These are phyloP conservation scores for Triangularia verruculosa DNA, from an alignment of 2,329 filamentous ascomycete species.

Conservation along the genomic window DNA sequence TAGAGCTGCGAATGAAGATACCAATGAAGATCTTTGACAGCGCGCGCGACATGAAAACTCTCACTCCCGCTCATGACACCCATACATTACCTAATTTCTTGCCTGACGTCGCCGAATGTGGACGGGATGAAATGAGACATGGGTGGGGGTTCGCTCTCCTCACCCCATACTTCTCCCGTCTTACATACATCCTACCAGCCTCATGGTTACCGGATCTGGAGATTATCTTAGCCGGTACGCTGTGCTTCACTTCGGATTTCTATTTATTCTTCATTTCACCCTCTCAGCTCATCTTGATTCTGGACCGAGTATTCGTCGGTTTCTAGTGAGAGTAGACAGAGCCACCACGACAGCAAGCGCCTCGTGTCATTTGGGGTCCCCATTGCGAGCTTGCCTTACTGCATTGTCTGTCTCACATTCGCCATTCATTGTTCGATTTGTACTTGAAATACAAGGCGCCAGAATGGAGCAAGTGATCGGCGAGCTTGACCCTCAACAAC, in stretches of 20 bases:
- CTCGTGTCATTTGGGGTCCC: conserved; percentile 2
- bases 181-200: not conserved
- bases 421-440: not conserved
- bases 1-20: not conserved
- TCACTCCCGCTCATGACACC: not conserved
- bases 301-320: not conserved
- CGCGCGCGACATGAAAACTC: no score
- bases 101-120: not conserved
- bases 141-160: not conserved
- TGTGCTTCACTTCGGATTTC: not conserved
- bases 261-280: not conserved
- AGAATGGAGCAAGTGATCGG: not conserved
- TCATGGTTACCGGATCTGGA: not conserved
- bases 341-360: not conserved
- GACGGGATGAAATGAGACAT: not conserved
- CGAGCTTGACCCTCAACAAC: not conserved
- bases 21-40: not conserved
- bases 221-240: not conserved
- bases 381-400: conserved; percentile 2
- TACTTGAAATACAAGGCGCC: not conserved
- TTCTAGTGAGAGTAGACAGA: not conserved
- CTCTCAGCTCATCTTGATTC: not conserved
- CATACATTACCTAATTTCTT: not conserved
- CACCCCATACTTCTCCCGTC: not conserved
- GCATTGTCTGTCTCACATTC: not conserved